phyloP scores from a whole-genome alignment of 805 yeast species.

The Candida methanosorbosa region DNA sequence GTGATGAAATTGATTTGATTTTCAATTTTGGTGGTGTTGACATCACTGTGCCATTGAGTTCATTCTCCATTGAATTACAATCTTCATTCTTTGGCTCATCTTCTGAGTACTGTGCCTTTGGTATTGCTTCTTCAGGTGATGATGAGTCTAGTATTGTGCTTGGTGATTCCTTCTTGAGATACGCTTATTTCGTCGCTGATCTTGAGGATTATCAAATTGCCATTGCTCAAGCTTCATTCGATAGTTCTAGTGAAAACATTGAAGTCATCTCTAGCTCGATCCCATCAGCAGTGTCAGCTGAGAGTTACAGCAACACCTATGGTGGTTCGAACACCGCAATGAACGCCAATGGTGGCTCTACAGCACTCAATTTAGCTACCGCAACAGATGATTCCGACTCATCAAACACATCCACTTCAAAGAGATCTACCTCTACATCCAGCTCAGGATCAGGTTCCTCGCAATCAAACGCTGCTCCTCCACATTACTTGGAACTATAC shows the following conservation, averaged over 20 bases:
- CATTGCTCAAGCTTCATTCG: conserved; percentile 35
- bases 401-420: no score
- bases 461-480: no score
- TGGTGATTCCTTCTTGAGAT: conserved; percentile 46
- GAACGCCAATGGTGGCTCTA: no score
- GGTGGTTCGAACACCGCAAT: no score
- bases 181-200: conserved; percentile 49
- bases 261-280: conserved; percentile 30
- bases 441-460: no score
- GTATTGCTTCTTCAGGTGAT: conserved; percentile 26
- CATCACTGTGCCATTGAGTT: conserved; percentile 39
- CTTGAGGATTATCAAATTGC: conserved; percentile 35
- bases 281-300: conserved; percentile 44
- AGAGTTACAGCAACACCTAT: conserved; percentile 37
- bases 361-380: no score
- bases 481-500: no score
- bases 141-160: conserved; percentile 31
- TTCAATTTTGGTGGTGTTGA: conserved; percentile 53
- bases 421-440: no score
- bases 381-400: no score
- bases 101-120: conserved; percentile 35
- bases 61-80: conserved; percentile 13
- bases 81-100: conserved; percentile 9
- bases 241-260: conserved; percentile 22
- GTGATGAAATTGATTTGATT: conserved; percentile 21